These are phyloP conservation scores for Rhodotorula glutinis DNA, from an alignment of 1,284 basidiomycete species.

Conservation along the genomic window DNA sequence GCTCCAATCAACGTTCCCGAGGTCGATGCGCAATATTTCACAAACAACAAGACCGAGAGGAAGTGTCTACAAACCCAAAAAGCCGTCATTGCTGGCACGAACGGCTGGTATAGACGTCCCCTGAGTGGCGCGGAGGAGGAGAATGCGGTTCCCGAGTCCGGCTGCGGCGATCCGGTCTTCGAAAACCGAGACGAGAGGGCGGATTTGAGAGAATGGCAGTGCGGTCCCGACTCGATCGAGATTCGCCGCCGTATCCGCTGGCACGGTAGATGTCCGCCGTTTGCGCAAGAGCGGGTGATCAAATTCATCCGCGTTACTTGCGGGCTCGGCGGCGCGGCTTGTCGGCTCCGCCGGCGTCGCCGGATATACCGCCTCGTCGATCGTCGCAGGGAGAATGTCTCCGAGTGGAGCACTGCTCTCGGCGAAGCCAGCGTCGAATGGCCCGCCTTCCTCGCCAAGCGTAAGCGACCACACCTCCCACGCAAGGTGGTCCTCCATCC, in stretches of 20 bases:
- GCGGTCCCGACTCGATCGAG: background rate
- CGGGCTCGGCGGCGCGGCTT: background rate
- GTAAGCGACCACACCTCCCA: slow-evolving; percentile 49
- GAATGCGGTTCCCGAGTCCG: slow-evolving; percentile 26
- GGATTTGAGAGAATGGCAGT: slow-evolving; percentile 33
- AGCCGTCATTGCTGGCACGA: background rate
- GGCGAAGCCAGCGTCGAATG: slow-evolving; percentile 12
- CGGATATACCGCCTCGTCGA: background rate
- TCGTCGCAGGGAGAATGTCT: background rate
- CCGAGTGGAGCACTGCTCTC: slow-evolving; percentile 11
- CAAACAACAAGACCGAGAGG: background rate
- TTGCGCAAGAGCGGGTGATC: background rate
- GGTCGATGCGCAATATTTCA: background rate
- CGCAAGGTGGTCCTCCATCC: too few relatives aligned
- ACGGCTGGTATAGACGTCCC: background rate
- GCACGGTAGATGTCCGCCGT: background rate
- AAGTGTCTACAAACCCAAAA: background rate
- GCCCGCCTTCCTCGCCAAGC: background rate
- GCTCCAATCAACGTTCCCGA: too few relatives aligned
- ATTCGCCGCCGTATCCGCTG: background rate
- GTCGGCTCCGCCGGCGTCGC: background rate
- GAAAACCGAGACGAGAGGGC: slow-evolving; percentile 18
- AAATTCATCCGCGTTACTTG: background rate
- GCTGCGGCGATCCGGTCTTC: background rate
- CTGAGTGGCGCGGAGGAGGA: background rate